phyloP scores from a whole-genome alignment of 345 rosid genomes.

The Populus ilicifolia region DNA sequence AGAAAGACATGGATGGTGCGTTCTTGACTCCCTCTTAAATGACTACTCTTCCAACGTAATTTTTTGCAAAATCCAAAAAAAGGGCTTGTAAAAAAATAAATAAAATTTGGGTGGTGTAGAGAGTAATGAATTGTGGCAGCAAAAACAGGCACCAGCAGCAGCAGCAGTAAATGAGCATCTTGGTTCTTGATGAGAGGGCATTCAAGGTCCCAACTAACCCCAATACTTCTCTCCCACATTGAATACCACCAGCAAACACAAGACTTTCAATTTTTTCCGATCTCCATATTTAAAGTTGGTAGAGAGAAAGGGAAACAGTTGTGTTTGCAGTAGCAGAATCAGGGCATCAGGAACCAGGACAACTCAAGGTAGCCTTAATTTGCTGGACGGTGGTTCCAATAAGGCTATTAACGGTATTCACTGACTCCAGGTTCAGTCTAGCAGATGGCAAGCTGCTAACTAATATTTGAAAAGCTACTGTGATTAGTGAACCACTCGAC shows the following conservation, averaged over 20 bases:
- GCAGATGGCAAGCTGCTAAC: constrained; percentile 87
- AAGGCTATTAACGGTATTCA: constrained; percentile 81
- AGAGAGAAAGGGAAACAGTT: constrained; percentile 39
- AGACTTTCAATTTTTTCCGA: constrained; percentile 29
- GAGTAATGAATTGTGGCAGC: constrained; percentile 41
- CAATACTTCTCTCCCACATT: constrained; percentile 31
- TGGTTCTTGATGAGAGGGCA: constrained; percentile 42
- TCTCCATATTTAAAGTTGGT: constrained; percentile 43
- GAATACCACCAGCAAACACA: constrained; percentile 35
- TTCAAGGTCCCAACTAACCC: constrained; percentile 50
- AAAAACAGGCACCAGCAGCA: constrained; percentile 24
- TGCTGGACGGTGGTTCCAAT: constrained; percentile 84
- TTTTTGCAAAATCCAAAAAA: constrained; percentile 17
- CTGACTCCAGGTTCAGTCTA: constrained; percentile 89
- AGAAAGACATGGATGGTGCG: constrained; percentile 70
- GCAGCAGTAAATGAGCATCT: constrained; percentile 33
- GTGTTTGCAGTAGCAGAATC: constrained; percentile 33
- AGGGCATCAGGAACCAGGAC: constrained; percentile 54
- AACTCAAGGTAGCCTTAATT: constrained; percentile 84
- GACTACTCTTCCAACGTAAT: constrained; percentile 16
- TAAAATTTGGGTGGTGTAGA: constrained; percentile 30
- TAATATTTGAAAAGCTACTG: constrained; percentile 90
- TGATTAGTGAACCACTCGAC: constrained; percentile 64
- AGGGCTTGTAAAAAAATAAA: constrained; percentile 17
- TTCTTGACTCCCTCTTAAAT: constrained; percentile 76